Base-by-base conservation (phyloP, 1,284 basidiomycete species). In the Thecaphora thlaspeos region DNA sequence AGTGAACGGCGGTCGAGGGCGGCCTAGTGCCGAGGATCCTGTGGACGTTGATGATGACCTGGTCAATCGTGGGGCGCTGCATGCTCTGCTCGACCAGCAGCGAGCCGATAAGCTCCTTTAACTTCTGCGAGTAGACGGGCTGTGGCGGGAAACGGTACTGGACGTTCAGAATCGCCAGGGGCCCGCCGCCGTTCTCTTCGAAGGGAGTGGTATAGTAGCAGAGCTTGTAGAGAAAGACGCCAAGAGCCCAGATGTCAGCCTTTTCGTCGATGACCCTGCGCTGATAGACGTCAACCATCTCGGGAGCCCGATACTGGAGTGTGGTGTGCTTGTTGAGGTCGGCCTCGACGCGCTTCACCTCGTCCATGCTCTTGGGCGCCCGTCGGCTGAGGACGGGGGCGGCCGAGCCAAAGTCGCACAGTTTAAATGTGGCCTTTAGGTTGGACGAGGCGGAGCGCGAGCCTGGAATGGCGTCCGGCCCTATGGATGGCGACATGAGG, bases 121-220 rank as follows among this genome's bases (percentile, higher is more conserved):
- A 85, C 41, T 88, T 84, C 2, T 84, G 80, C 2, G 93, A 96
- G 78, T 99, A 99, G 3, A 88, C 84, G 0, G 95, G 95, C 78
- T 91, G 42, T n/a, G 55, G 38, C 14, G 66, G 61, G 37, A 59
- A 62, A 50, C 87, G 88, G 79, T 96, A 99, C 75, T 94, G 91
- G 26, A 92, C 94, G 72, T 96, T 95, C 57, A 97, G 83, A 61
- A 98, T 98, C 0, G 95, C 95, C 44, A 98, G 81, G 0, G 92
- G 90, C 0, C 94, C 94, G 68, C 94, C 80, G 92, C 95, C 71
- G 67, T 75, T 72, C 48, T 70, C 73, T 41, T 77, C 74, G 40
- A 97, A 97, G 0, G 95, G 95, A 0, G 95, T 99, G 0, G 94
- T 99, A 79, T 99, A 98, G 80, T 97, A 99, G 80, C 95, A 98